Evolutionary conservation across 805 yeast genomes (phyloP).

Genomic region (Komagataella phaffii): DNA sequence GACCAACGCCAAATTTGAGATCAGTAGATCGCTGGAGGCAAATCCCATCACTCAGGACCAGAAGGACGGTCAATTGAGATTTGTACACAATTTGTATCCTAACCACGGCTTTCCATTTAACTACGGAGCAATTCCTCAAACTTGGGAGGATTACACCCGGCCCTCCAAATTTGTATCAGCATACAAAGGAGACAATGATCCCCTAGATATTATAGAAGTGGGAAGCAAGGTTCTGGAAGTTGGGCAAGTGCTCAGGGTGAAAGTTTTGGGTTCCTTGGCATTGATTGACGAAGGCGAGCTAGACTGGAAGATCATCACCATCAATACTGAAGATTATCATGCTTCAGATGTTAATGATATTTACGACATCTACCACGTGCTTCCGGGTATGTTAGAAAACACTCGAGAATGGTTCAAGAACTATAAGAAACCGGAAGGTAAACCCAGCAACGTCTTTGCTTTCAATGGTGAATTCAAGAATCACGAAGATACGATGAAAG

Average conservation of each 20-base stretch:
- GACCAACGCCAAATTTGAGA: slow-evolving; percentile 78
- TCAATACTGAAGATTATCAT: slow-evolving; percentile 54
- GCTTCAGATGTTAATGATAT: slow-evolving; percentile 47
- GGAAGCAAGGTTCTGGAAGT: slow-evolving; percentile 35
- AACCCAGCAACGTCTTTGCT: slow-evolving; percentile 63
- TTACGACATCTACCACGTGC: slow-evolving; percentile 48
- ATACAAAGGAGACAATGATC: slow-evolving; percentile 82
- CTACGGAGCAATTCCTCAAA: slow-evolving; percentile 84
- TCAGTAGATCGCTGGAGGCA: slow-evolving; percentile 37
- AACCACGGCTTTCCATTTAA: slow-evolving; percentile 77
- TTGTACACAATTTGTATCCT: slow-evolving; percentile 70
- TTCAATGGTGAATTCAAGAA: slow-evolving; percentile 55
- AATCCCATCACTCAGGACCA: slow-evolving; percentile 78
- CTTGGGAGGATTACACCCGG: slow-evolving; percentile 72
- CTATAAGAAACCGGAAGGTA: slow-evolving; percentile 76
- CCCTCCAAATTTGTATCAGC: slow-evolving; percentile 39
- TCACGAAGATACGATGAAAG: slow-evolving; percentile 41
- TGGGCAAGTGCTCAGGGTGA: slow-evolving; percentile 47
- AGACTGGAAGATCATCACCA: slow-evolving; percentile 84
- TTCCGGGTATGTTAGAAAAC: slow-evolving; percentile 61
- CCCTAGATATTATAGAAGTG: slow-evolving; percentile 87
- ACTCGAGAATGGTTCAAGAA: slow-evolving; percentile 73
- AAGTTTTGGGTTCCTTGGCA: slow-evolving; percentile 66
- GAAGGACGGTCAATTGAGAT: slow-evolving; percentile 63
- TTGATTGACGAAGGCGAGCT: slow-evolving; percentile 89